Evolutionary conservation across 2,329 filamentous ascomycete species (phyloP), one percentile per base, ranked within the genome.

Genomic region (Trichoderma simmonsii): DNA sequence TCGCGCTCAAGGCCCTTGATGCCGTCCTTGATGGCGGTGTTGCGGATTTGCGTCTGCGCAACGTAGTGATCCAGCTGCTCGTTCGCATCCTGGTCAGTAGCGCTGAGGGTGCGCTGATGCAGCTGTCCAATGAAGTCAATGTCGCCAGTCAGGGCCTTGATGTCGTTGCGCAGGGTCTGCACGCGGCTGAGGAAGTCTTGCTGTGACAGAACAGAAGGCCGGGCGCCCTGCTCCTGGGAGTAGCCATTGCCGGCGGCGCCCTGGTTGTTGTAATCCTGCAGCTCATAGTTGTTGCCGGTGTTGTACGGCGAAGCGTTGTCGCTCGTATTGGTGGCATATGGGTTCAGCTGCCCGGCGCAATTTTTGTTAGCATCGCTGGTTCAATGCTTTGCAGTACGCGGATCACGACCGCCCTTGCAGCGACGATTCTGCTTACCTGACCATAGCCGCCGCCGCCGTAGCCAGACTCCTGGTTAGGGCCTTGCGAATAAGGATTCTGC

Each of bases 1-100:
- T 95, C 93, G 73, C 83, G 85, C 82, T 94, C 92, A 70, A 95
- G 86, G 76, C 87, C 88, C 81, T 92, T 93, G 84, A 95, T 92
- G 82, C 93, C 90, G 78, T 93, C 90, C 79, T 92, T 91, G 85
- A 95, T 93, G 75, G 88, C 85, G n/a, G 88, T 90, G 83, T 93
- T 94, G 77, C 91, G 87, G 75, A 90, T 83, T 80, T 93, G 91
- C 6, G 92, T 94, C 76, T 93, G 86, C 60, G 90, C 85, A 71
- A 93, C 88, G 68, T 92, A 85, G 76, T 87, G 85, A 81, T 95
- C 90, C 28, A 93, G 86, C 81, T 90, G 87, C 63, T 85, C 82
- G 67, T 83, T 83, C 64, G 87, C 85, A 48, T 81, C 79, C 57
- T 83, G 82, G 80, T 93, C 91, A 71, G 90, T 86, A 73, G 90